These are phyloP conservation scores for Scleroderma bovista DNA, from an alignment of 768 basidiomycete species.

Conservation along the genomic window DNA sequence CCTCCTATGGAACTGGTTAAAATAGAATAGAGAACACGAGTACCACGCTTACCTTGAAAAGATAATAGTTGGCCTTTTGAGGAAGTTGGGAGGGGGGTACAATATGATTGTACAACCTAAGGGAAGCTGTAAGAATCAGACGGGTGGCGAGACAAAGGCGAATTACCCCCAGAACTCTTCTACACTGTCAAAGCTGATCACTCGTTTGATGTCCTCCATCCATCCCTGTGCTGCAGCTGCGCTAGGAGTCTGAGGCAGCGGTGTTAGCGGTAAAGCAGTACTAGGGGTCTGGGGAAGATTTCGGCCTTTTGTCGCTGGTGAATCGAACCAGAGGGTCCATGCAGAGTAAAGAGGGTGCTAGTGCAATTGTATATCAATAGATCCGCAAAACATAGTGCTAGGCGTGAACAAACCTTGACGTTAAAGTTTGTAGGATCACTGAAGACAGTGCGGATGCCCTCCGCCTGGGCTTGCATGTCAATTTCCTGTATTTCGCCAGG, in stretches of 20 bases:
- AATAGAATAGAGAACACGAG: neutral
- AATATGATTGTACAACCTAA: constrained; percentile 92
- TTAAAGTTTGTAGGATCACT: constrained; percentile 91
- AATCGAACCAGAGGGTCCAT: constrained; percentile 99
- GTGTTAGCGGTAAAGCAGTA: constrained; percentile 72
- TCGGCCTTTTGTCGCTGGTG: constrained; percentile 84
- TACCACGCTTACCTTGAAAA: constrained; percentile 75
- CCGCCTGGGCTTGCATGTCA: constrained; percentile 78
- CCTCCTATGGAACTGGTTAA: constrained; percentile 51
- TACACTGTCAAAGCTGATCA: constrained; percentile 92
- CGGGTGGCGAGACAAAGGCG: neutral
- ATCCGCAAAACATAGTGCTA: neutral
- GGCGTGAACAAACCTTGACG: constrained; percentile 66
- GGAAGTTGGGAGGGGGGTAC: constrained; percentile 91
- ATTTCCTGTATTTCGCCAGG: constrained; percentile 85
- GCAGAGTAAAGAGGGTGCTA: constrained; percentile 92
- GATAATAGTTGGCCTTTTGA: constrained; percentile 97
- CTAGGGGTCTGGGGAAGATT: constrained; percentile 82
- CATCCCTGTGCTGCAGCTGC: constrained; percentile 77
- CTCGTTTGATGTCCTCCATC: constrained; percentile 99
- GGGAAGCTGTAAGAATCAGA: constrained; percentile 8
- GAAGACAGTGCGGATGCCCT: constrained; percentile 87
- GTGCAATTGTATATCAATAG: constrained; percentile 2
- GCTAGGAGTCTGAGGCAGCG: constrained; percentile 67
- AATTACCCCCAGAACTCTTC: constrained; percentile 99